Base-by-base conservation (phyloP, 2,329 filamentous ascomycete genomes). In the Exophiala phaeomuriformis region DNA sequence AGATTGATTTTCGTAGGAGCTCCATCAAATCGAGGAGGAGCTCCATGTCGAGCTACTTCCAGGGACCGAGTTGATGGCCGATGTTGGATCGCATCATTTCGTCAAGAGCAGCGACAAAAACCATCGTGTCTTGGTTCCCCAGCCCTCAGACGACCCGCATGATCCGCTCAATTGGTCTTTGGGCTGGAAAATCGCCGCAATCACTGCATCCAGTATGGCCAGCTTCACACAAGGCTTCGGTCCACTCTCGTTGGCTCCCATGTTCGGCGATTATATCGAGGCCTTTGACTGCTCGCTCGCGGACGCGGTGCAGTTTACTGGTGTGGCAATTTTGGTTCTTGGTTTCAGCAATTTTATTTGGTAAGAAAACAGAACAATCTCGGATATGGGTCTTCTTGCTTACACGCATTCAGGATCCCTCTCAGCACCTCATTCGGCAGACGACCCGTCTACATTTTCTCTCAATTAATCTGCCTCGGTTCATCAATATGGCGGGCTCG, bases 21-120 rank as follows among this genome's bases (percentile, higher is more conserved):
- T 61, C 49, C 56, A 56, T 39, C 53, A 61, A 52, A 41, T 64
- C 19, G 62, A 63, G 53, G 52, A 63, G 47, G 62, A 64, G 69
- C 72, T 81, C 55, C 69, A 76, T 51, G 71, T 71, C 32, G 75
- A 78, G 57, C 75, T 82, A 52, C 66, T 80, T 39, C 79, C 79
- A 2, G 79, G 79, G 28, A 82, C 79, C 3, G 78, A 81, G 65
- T 72, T 81, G 63, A 82, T 82, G 79, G 68, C 73, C 5, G 78
- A 85, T 71, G 75, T 84, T 36, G 80, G 79, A 19, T 70, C 71
- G 1, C 79, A 83, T 66, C 81, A 84, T 65, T 85, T 85, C 62
- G 79, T 84, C 63, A 84, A 83, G 56, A 65, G 69, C 62, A 65
- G 67, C 27, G 69, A 72, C 33, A 55, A 49, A 40, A 43, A 29